These are phyloP conservation scores for Elaeis guineensis DNA, from an alignment of 176 grass and related monocot species.

Conservation along the genomic window DNA sequence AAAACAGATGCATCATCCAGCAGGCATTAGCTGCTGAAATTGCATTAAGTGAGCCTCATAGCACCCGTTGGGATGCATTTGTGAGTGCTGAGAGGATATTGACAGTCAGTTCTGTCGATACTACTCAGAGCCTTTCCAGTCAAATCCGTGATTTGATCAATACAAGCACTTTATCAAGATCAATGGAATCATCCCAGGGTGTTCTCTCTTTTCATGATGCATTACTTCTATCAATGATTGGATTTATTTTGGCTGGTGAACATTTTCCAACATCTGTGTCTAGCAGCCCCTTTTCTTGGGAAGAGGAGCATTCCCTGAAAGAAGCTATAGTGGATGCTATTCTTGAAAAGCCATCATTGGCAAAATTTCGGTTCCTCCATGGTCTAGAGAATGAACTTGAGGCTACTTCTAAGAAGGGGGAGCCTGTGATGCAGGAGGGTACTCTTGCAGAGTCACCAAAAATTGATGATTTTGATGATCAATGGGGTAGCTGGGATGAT, in stretches of 20 bases:
- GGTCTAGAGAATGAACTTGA: slow-evolving; percentile 70
- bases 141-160: slow-evolving; percentile 97
- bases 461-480: slow-evolving; percentile 86
- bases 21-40: slow-evolving; percentile 70
- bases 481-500: slow-evolving; percentile 91
- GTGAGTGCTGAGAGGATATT: slow-evolving; percentile 87
- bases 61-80: slow-evolving; percentile 82
- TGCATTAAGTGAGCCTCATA: slow-evolving; percentile 48
- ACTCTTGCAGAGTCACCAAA: slow-evolving; percentile 31
- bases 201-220: slow-evolving; percentile 86
- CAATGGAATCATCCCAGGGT: slow-evolving; percentile 28
- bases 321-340: slow-evolving; percentile 89
- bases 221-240: slow-evolving; percentile 73
- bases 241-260: slow-evolving; percentile 90
- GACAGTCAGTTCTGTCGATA: slow-evolving; percentile 73
- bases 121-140: slow-evolving; percentile 81
- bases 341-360: slow-evolving; percentile 60
- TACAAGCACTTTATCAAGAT: slow-evolving; percentile 61
- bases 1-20: slow-evolving; percentile 69
- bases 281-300: slow-evolving; percentile 86
- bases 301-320: slow-evolving; percentile 88
- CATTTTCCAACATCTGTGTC: slow-evolving; percentile 79
- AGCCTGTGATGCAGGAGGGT: slow-evolving; percentile 24
- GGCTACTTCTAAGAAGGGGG: slow-evolving; percentile 42
- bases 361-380: slow-evolving; percentile 60